A percentile compares a stretch with the other conserved stretches of the same genome.
phyloP scores from a whole-genome alignment of 2,329 filamentous ascomycete species.

The Colletotrichum chrysophilum region DNA sequence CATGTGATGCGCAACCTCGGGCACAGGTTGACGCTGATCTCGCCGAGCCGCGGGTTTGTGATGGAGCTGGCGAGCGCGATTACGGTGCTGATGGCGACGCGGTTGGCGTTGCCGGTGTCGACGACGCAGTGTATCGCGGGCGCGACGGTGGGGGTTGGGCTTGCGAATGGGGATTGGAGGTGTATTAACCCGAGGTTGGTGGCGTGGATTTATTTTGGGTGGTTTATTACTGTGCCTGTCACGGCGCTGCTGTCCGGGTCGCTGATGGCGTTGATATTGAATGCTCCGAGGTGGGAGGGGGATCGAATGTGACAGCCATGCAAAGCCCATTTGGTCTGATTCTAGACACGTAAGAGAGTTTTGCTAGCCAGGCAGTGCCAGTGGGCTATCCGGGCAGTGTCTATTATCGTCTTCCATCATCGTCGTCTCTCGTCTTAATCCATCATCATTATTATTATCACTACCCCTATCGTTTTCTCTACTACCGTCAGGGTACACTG shows the following conservation, averaged over 20 bases:
- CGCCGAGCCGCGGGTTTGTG: slow-evolving; percentile 55
- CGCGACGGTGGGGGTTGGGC: slow-evolving; percentile 56
- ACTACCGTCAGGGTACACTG: too few species aligned
- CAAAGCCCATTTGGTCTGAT: too few species aligned
- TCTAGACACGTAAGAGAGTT: too few species aligned
- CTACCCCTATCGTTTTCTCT: too few species aligned
- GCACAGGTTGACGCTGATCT: slow-evolving; percentile 60
- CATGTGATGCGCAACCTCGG: slow-evolving; percentile 65
- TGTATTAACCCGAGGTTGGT: slow-evolving; percentile 55
- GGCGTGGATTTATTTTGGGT: slow-evolving; percentile 52
- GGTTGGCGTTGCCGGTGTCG: slow-evolving; percentile 54
- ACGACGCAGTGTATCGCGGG: slow-evolving; percentile 57
- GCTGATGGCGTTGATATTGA: slow-evolving; percentile 59
- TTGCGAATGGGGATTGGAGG: slow-evolving; percentile 53
- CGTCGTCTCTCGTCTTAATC: too few species aligned
- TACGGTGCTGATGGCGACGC: slow-evolving; percentile 60
- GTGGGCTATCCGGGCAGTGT: too few species aligned
- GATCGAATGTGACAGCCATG: neutral
- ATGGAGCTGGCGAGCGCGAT: slow-evolving; percentile 57
- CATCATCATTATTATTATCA: too few species aligned
- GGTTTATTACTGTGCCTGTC: slow-evolving; percentile 57
- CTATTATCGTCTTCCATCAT: too few species aligned
- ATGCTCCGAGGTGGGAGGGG: slow-evolving; percentile 48
- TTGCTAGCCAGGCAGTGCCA: too few species aligned
- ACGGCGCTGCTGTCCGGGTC: slow-evolving; percentile 55